Evolutionary conservation across 1,284 basidiomycete species (phyloP).

Genomic region (Schizophyllum commune): DNA sequence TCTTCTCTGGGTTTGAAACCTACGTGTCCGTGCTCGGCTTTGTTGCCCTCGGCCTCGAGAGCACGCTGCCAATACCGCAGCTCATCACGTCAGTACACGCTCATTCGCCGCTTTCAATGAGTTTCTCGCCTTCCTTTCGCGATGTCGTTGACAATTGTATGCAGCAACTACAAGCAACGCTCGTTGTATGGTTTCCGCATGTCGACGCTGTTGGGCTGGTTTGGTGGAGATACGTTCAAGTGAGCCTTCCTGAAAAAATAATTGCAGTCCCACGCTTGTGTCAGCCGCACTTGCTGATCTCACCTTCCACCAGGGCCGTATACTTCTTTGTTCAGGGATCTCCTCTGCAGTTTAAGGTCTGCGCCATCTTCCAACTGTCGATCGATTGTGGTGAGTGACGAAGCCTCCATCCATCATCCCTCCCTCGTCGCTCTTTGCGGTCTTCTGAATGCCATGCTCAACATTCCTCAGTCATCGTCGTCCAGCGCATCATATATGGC

Average conservation of each 20-base stretch:
- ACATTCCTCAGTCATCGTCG: slow-evolving; percentile 47
- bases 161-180: slow-evolving; percentile 66
- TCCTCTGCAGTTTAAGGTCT: slow-evolving; percentile 72
- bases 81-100: slow-evolving; percentile 49
- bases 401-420: slow-evolving; percentile 9
- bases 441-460: not conserved
- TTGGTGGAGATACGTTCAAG: slow-evolving; percentile 80
- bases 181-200: slow-evolving; percentile 79
- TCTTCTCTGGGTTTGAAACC: slow-evolving; percentile 57
- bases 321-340: slow-evolving; percentile 72
- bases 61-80: slow-evolving; percentile 77
- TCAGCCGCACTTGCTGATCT: too few species aligned
- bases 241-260: too few species aligned
- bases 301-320: slow-evolving; percentile 39
- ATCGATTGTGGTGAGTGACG: slow-evolving; percentile 58
- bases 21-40: slow-evolving; percentile 73
- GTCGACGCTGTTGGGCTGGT: slow-evolving; percentile 77
- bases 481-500: slow-evolving; percentile 67
- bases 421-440: not conserved
- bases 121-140: slow-evolving; percentile 5
- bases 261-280: not conserved
- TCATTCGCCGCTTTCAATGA: slow-evolving; percentile 8
- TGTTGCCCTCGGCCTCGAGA: slow-evolving; percentile 72
- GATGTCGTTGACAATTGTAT: not conserved
- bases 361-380: slow-evolving; percentile 74